A percentile compares a stretch with the other conserved stretches of the same genome.
Conservation (phyloP, 805 yeast genomes). For the Saccharomycodes ludwigii region DNA sequence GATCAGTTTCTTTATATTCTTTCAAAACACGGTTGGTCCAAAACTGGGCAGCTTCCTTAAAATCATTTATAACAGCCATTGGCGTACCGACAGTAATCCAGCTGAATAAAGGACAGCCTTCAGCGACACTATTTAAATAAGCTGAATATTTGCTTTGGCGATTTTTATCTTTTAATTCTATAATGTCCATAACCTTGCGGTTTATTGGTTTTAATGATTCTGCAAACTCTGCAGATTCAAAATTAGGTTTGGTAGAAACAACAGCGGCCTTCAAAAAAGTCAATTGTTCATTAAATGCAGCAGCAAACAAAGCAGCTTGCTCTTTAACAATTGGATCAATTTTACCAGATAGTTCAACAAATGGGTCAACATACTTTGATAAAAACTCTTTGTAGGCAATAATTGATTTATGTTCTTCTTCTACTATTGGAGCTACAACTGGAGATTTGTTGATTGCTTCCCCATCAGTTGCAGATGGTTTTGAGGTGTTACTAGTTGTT, state of each 20-base stretch:
- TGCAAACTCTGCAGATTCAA: conserved; percentile 38
- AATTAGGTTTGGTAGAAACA: conserved; percentile 53
- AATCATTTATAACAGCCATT: conserved; percentile 62
- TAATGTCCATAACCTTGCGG: conserved; percentile 42
- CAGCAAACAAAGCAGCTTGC: conserved; percentile 34
- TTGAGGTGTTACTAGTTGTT: conserved; percentile 6
- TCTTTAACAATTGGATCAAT: conserved; percentile 38
- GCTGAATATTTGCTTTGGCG: conserved; percentile 53
- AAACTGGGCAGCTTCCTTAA: conserved; percentile 83
- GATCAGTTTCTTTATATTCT: conserved; percentile 64
- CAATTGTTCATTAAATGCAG: conserved; percentile 46
- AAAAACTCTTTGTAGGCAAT: conserved; percentile 44
- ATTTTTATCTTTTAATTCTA: conserved; percentile 59
- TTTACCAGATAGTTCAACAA: conserved; percentile 28
- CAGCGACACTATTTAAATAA: conserved; percentile 73
- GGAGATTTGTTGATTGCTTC: conserved; percentile 5
- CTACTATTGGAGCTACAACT: conserved; percentile 10
- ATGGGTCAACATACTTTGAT: conserved; percentile 42
- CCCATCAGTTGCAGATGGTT: conserved; percentile 10
- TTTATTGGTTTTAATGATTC: conserved; percentile 60
- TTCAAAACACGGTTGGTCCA: conserved; percentile 88
- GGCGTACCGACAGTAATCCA: conserved; percentile 82
- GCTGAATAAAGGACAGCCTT: conserved; percentile 81
- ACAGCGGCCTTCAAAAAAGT: conserved; percentile 46
- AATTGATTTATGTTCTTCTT: conserved; percentile 31